These are phyloP conservation scores for Aspergillus ochraceus DNA, from an alignment of 2,329 filamentous ascomycete species.

Conservation along the genomic window DNA sequence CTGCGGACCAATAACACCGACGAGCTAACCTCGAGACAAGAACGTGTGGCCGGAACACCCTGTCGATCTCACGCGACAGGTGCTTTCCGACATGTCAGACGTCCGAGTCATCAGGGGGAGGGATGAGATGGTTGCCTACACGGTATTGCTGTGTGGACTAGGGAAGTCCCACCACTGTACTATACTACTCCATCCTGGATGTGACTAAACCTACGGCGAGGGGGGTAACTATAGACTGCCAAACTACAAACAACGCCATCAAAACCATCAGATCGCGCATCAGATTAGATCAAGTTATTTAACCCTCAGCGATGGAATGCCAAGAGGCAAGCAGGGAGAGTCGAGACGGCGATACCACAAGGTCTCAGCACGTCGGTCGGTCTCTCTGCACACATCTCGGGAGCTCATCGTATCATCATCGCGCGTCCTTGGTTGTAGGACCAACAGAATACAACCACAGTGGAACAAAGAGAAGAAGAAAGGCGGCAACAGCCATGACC, in stretches of 20 bases:
- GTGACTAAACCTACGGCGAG: too few species aligned
- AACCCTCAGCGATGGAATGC: constrained; percentile 45
- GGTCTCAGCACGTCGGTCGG: constrained; percentile 20
- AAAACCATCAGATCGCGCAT: constrained; percentile 26
- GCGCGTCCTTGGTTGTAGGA: background rate
- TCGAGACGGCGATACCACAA: constrained; percentile 20
- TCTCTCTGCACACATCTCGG: constrained; percentile 16
- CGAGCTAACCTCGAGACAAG: background rate
- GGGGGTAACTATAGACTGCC: background rate
- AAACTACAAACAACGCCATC: background rate
- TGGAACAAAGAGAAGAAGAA: background rate
- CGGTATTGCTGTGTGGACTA: background rate
- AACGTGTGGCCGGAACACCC: background rate
- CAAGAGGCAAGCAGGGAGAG: constrained; percentile 16
- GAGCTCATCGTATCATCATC: constrained; percentile 29
- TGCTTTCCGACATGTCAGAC: background rate
- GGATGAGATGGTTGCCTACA: background rate
- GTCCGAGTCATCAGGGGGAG: background rate
- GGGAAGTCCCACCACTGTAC: too few species aligned
- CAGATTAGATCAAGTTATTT: constrained; percentile 65
- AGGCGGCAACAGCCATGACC: background rate
- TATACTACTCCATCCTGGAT: too few species aligned
- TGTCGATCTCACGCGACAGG: constrained; percentile 1
- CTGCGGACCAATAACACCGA: background rate
- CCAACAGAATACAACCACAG: too few species aligned